These are phyloP conservation scores for Lactifluus pinguis DNA, from an alignment of 768 basidiomycete genomes.

Conservation along the genomic window DNA sequence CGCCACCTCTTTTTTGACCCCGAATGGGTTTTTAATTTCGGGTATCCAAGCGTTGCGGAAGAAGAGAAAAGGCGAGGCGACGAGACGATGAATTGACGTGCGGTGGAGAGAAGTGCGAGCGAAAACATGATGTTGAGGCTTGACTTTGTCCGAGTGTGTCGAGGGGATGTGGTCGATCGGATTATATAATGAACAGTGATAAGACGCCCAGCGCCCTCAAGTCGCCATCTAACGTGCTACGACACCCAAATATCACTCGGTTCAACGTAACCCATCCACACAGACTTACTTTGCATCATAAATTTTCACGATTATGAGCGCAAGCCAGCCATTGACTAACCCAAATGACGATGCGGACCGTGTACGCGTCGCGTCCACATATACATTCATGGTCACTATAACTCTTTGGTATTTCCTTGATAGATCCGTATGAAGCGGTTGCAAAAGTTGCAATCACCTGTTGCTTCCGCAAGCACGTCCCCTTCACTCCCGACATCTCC, in stretches of 20 bases:
- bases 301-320: constrained; percentile 18
- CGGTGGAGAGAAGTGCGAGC: constrained; percentile 13
- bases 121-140: constrained; percentile 22
- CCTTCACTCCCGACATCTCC: constrained; percentile 30
- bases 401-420: neutral
- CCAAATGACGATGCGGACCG: constrained; percentile 77
- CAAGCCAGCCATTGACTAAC: constrained; percentile 19
- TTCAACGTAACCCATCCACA: neutral
- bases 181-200: constrained; percentile 1
- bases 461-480: constrained; percentile 23
- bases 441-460: constrained; percentile 61
- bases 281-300: neutral
- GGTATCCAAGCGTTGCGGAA: constrained; percentile 45
- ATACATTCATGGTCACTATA: neutral
- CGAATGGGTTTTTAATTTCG: constrained; percentile 73
- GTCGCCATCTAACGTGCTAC: neutral
- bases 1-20: constrained; percentile 79
- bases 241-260: neutral
- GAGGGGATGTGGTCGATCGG: neutral
- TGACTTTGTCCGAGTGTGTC: no score
- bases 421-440: constrained; percentile 91
- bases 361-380: constrained; percentile 31
- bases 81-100: constrained; percentile 13
- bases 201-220: neutral
- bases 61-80: constrained; percentile 45